Conservation (phyloP, 1,284 basidiomycete genomes). For the Rhodotorula sp. region DNA sequence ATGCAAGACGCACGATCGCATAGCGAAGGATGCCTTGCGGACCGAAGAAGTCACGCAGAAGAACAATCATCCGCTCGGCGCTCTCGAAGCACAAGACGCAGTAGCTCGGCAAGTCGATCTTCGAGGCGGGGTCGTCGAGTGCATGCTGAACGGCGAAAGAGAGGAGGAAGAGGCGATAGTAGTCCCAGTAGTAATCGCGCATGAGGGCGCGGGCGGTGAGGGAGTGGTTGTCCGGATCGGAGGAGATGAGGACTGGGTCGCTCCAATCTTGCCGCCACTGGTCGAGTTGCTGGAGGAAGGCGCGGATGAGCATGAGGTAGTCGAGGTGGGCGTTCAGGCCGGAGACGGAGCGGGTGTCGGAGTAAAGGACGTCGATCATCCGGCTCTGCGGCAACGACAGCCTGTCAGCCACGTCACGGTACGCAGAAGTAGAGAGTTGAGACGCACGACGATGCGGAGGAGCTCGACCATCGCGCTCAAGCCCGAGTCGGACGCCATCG, state of each 20-base stretch:
- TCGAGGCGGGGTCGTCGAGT: slow-evolving; percentile 45
- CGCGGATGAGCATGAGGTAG: slow-evolving; percentile 43
- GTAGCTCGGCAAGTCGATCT: slow-evolving; percentile 44
- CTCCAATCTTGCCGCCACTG: slow-evolving; percentile 39
- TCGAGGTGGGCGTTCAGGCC: slow-evolving; percentile 51
- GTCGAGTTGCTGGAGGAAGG: slow-evolving; percentile 39
- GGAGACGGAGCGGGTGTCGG: slow-evolving; percentile 49
- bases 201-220: not conserved
- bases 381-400: slow-evolving; percentile 39
- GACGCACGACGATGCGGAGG: slow-evolving; percentile 35
- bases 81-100: slow-evolving; percentile 41
- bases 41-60: slow-evolving; percentile 46
- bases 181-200: slow-evolving; percentile 33
- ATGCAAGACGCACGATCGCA: slow-evolving; percentile 39
- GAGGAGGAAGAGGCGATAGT: slow-evolving; percentile 45
- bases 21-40: slow-evolving; percentile 48
- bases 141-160: slow-evolving; percentile 51
- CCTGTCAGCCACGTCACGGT: not conserved
- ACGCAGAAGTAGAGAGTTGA: not conserved
- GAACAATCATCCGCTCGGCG: slow-evolving; percentile 40
- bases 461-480: slow-evolving; percentile 49
- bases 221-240: slow-evolving; percentile 4
- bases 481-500: slow-evolving; percentile 46
- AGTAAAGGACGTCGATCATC: slow-evolving; percentile 51
- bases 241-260: slow-evolving; percentile 5